Evolutionary conservation across 148 eudicot genomes (phyloP), one percentile per base, ranked within the genome.

Genomic region (Selenicereus undatus): DNA sequence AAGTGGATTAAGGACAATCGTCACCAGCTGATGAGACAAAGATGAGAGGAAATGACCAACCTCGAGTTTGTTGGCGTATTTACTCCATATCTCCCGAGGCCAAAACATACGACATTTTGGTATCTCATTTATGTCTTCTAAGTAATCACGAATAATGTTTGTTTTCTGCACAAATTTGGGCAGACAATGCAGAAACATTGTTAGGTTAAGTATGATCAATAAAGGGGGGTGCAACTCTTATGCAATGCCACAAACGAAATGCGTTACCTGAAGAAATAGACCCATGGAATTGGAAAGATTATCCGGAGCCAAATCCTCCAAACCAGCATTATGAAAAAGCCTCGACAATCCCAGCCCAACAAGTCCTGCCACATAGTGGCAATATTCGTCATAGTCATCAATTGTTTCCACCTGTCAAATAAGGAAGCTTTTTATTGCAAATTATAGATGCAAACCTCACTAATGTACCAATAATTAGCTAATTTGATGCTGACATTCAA

Each of bases 51-150:
- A 52, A 54, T 60, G 66, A 80, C 83, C 35, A n/a, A 96, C 99
- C 99, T 96, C 99, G 70, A 96, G 93, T 88, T 91, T 96, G 86
- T 89, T 68, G 17, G 88, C 99, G 82, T 93, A 96, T 89, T 94
- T 93, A 84, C 90, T 85, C 99, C 99, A 96, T 27, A 91, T 92
- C 82, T 93, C 83, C 32, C 95, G 91, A 75, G 99, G 99, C 98
- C 99, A 96, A 86, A 93, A 93, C 97, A 96, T 92, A n/a, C 97
- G 99, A 29, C 90, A 91, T 90, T 92, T 96, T 77, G 99, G 99
- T 75, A 92, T 91, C 88, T 96, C 98, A 50, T 92, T 94, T 84
- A 96, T 96, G 79, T 93, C 99, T 89, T 96, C 98, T 81, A 96
- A 83, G 88, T 96, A 96, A 84, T 96, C 99, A 74, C 91, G 90